Conservation (phyloP, 495 filamentous ascomycete genomes). For the Aspergillus affinis region DNA sequence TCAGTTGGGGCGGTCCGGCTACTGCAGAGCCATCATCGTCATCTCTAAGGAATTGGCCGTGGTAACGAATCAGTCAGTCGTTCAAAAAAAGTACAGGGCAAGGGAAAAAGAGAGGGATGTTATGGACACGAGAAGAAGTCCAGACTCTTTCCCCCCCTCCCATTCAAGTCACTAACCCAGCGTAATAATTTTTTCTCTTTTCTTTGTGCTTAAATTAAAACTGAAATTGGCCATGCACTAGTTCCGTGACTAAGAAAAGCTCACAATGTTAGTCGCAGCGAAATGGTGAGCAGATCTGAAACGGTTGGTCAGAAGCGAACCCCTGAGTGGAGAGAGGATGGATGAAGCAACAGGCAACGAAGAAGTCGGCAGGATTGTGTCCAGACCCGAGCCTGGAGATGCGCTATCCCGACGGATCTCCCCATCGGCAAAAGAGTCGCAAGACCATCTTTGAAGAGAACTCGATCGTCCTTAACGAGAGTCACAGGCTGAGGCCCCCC, state of each 20-base stretch:
- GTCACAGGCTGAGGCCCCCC: neutral
- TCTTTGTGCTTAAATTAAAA: constrained; percentile 21
- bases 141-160: neutral
- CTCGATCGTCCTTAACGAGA: neutral
- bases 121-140: constrained; percentile 4
- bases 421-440: neutral
- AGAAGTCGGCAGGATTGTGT: neutral
- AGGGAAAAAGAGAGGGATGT: neutral
- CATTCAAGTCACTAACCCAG: constrained; percentile 1
- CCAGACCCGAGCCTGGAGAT: neutral
- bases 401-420: neutral
- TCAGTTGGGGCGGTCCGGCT: neutral
- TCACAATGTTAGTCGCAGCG: constrained; percentile 7
- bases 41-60: neutral
- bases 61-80: neutral
- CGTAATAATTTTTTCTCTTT: constrained; percentile 6
- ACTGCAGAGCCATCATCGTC: neutral
- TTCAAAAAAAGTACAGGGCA: neutral
- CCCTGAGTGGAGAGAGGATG: constrained; percentile 8
- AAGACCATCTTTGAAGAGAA: neutral
- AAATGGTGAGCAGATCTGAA: constrained; percentile 17
- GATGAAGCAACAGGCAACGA: neutral
- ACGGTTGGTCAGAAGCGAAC: constrained; percentile 10
- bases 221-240: constrained; percentile 14
- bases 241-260: constrained; percentile 7